These are phyloP conservation scores for Symbiodinium pilosum DNA, from an alignment of 73 alveolate genomes.

Conservation along the genomic window DNA sequence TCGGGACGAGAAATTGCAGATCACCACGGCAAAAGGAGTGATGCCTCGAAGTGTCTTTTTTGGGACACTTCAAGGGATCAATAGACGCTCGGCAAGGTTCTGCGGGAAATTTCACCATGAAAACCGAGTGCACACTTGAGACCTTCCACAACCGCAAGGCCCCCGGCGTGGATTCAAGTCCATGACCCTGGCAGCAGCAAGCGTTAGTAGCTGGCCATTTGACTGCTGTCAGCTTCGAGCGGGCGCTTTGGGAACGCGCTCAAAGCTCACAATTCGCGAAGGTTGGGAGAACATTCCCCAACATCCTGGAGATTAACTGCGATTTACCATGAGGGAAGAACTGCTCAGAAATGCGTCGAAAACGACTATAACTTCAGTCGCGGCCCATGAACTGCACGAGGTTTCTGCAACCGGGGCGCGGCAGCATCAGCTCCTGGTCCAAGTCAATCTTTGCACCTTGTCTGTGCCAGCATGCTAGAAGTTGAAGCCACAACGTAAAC, in stretches of 20 bases:
- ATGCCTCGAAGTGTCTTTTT: conserved; percentile 25
- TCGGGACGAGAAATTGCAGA: conserved; percentile 62
- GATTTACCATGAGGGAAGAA: too few relatives aligned
- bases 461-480: not conserved
- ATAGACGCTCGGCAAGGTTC: not conserved
- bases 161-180: conserved; percentile 72
- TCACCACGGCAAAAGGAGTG: conserved; percentile 71
- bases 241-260: too few relatives aligned
- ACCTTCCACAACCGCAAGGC: not conserved
- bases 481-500: too few relatives aligned
- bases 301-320: too few relatives aligned
- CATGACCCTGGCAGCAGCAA: conserved; percentile 40
- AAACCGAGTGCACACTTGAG: not conserved
- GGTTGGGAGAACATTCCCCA: too few relatives aligned
- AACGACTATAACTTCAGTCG: too few relatives aligned
- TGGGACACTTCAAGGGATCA: not conserved
- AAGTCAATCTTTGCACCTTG: conserved; percentile 66
- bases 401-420: not conserved
- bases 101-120: too few relatives aligned
- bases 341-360: too few relatives aligned
- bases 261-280: too few relatives aligned
- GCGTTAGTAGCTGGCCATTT: too few relatives aligned
- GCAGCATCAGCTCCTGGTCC: conserved; percentile 72
- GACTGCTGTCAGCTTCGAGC: too few relatives aligned
- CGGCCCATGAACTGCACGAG: too few relatives aligned